Conservation (phyloP, 805 yeast genomes). For the Cyberlindnera euphorbiae region DNA sequence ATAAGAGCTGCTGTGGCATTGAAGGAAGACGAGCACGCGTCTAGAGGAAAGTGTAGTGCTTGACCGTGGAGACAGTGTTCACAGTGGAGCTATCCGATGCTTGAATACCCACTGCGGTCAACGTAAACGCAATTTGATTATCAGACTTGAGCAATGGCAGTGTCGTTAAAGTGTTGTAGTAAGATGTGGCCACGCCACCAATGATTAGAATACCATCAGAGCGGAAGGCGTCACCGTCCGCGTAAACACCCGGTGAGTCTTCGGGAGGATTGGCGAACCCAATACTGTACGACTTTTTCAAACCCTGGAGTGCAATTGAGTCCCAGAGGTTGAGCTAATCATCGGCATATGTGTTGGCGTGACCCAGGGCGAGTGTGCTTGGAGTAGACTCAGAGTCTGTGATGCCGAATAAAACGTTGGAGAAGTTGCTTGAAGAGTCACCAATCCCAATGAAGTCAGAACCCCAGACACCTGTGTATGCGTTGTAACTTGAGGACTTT, state of each 20-base stretch:
- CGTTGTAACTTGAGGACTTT: slow-evolving; percentile 3
- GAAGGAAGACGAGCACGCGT: slow-evolving; percentile 7
- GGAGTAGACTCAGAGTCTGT: slow-evolving; percentile 4
- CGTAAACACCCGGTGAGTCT: slow-evolving; percentile 10
- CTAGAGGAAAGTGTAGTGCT: slow-evolving; percentile 8
- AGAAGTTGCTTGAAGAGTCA: slow-evolving; percentile 4
- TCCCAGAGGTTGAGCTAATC: slow-evolving; percentile 7
- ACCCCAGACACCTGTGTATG: slow-evolving; percentile 10
- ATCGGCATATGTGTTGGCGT: slow-evolving; percentile 4
- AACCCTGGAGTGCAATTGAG: background rate
- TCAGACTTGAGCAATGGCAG: slow-evolving; percentile 8
- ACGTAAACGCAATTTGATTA: slow-evolving; percentile 7
- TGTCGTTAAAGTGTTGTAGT: slow-evolving; percentile 9
- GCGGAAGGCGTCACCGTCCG: slow-evolving; percentile 2
- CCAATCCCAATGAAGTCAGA: slow-evolving; percentile 8
- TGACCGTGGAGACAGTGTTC: slow-evolving; percentile 7
- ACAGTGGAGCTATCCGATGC: background rate
- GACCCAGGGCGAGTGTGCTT: slow-evolving; percentile 9
- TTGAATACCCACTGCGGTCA: slow-evolving; percentile 10
- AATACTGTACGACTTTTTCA: slow-evolving; percentile 4
- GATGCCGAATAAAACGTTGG: slow-evolving; percentile 10
- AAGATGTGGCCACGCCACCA: slow-evolving; percentile 12
- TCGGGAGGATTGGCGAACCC: slow-evolving; percentile 11
- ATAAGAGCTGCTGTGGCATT: slow-evolving; percentile 9
- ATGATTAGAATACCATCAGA: slow-evolving; percentile 8